Evolutionary conservation across 768 basidiomycete genomes (phyloP), one percentile per base, ranked within the genome.

Genomic region (Kwoniella sp.): DNA sequence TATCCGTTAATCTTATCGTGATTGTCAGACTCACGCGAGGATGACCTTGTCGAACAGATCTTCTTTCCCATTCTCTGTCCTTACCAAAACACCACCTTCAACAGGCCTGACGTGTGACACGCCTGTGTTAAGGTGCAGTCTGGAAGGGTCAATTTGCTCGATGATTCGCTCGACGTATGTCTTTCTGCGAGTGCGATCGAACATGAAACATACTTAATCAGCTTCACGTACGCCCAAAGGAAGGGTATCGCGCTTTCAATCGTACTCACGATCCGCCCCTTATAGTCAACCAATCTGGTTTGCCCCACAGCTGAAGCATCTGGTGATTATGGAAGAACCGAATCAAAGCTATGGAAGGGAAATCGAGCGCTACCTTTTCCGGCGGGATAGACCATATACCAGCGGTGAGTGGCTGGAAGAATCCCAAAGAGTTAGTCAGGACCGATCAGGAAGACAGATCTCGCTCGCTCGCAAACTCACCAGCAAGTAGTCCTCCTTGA

Each of bases 281-380:
- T 1, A 60, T 44, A n/a, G 58, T 60, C 25, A 60, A n/a, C 58
- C 58, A 60, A 53, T 27, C 49, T 37, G 58, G 58, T 53, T 60
- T 60, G 17, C 58, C 58, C 47, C 47, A 60, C 13, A 60, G 26
- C 21, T 60, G 58, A 12, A 60, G 37, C 58, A 60, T 37, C 25
- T 60, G 58, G 47, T 60, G 58, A 52, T 60, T 60, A 17, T 60
- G 58, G 58, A 60, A 60, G 48, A 60, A 60, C 19, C 50, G 47
- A 17, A 60, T 53, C 26, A 60, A 44, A 24, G 58, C 58, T 33
- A 60, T 60, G 1, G 58, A 48, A 7, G 58, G 58, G 25, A 60
- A 60, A 44, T 60, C 58, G 6, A 60, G 27, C 1, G 58, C 58
- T 5, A 60, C 50, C 26, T 60, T 60, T 13, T 60, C 58, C 9